Evolutionary conservation across 2,329 filamentous ascomycete species (phyloP).

Genomic region (Ophiostoma himal-ulmi): DNA sequence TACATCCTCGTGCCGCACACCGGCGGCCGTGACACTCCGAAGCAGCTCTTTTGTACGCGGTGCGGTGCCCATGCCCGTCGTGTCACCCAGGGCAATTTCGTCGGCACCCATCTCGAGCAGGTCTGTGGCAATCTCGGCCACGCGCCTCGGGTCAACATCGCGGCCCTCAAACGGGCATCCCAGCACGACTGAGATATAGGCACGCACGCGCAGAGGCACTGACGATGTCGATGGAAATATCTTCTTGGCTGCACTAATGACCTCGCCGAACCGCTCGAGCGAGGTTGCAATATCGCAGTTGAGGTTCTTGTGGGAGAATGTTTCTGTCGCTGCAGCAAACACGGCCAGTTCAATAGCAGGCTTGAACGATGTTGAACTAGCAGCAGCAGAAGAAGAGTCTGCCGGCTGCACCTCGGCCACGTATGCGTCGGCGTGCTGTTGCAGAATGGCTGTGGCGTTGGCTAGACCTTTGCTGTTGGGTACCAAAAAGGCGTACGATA

Average conservation of each 20-base stretch:
- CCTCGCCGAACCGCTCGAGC: slow-evolving; percentile 61
- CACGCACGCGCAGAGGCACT: slow-evolving; percentile 60
- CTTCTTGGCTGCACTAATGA: slow-evolving; percentile 65
- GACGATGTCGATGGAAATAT: slow-evolving; percentile 32
- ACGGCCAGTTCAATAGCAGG: slow-evolving; percentile 36
- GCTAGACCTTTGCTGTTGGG: slow-evolving; percentile 70
- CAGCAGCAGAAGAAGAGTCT: slow-evolving; percentile 49
- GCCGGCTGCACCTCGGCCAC: slow-evolving; percentile 40
- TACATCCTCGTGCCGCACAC: slow-evolving; percentile 62
- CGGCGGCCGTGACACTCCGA: slow-evolving; percentile 58
- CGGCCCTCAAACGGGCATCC: slow-evolving; percentile 71
- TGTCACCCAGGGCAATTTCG: slow-evolving; percentile 85
- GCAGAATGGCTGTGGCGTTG: slow-evolving; percentile 52
- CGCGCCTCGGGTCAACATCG: slow-evolving; percentile 56
- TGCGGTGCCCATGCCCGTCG: slow-evolving; percentile 84
- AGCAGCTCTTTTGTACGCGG: slow-evolving; percentile 61
- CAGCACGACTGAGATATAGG: slow-evolving; percentile 74
- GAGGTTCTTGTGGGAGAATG: slow-evolving; percentile 73
- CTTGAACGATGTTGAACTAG: slow-evolving; percentile 39
- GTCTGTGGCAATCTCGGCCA: slow-evolving; percentile 60
- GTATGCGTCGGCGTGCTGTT: slow-evolving; percentile 45
- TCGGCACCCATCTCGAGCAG: slow-evolving; percentile 83
- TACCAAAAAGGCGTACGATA: slow-evolving; percentile 75
- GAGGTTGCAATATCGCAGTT: slow-evolving; percentile 75
- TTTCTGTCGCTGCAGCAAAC: slow-evolving; percentile 76